A percentile compares a stretch with the other conserved stretches of the same genome.
Conservation (phyloP, 108 stramenopile genomes). For the Discostella stelligeroides region DNA sequence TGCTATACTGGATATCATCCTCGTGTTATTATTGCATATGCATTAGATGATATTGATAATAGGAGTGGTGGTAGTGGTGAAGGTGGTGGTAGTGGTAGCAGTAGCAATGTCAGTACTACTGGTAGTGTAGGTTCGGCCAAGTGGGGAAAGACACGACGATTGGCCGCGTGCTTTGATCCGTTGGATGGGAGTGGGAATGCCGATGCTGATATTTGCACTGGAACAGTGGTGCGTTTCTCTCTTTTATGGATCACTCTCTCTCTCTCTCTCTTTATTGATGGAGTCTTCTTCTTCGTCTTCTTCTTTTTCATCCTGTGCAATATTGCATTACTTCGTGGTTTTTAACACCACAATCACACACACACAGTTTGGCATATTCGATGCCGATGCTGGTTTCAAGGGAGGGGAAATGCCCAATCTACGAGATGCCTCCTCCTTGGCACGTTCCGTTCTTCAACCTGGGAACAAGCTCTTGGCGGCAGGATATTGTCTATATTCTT, state of each 20-base stretch:
- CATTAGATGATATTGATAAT: slow-evolving; percentile 56
- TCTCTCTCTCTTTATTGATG: neutral
- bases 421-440: slow-evolving; percentile 44
- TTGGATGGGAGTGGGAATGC: slow-evolving; percentile 98
- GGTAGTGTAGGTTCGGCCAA: slow-evolving; percentile 9
- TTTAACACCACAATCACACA: neutral
- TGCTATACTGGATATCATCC: slow-evolving; percentile 57
- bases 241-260: neutral
- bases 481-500: slow-evolving; percentile 97
- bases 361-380: slow-evolving; percentile 89
- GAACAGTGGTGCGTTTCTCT: slow-evolving; percentile 74
- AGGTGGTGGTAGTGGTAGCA: slow-evolving; percentile 7
- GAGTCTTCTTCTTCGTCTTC: no score
- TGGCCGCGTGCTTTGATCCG: slow-evolving; percentile 93
- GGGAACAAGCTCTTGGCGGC: slow-evolving; percentile 92
- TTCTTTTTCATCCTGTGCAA: no score
- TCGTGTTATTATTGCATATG: slow-evolving; percentile 85
- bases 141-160: slow-evolving; percentile 43
- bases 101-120: neutral
- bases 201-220: slow-evolving; percentile 97
- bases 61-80: slow-evolving; percentile 15
- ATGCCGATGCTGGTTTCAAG: slow-evolving; percentile 54
- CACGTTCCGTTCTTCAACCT: slow-evolving; percentile 79
- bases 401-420: slow-evolving; percentile 33
- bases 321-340: no score